Percentiles rank a stretch among this genome's conserved stretches.
phyloP scores from a whole-genome alignment of 768 basidiomycete genomes.

The Floccularia luteovirens region DNA sequence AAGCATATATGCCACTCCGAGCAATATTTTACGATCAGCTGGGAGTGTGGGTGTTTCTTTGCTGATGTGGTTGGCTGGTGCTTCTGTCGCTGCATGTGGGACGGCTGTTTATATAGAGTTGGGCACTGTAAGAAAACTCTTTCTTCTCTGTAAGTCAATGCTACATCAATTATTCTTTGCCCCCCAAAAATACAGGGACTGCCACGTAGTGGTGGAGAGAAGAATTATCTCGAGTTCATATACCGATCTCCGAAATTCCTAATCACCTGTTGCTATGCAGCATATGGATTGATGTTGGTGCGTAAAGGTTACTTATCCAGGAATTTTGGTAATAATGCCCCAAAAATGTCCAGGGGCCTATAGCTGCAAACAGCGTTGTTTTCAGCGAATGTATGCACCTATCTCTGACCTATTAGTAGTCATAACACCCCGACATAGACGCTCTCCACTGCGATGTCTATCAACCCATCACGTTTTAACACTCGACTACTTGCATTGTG shows the following conservation, averaged over 20 bases:
- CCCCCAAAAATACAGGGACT: slow-evolving; percentile 38
- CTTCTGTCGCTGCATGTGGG: slow-evolving; percentile 55
- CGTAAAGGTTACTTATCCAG: too few species aligned
- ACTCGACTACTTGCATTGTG: slow-evolving; percentile 46
- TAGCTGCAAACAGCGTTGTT: slow-evolving; percentile 53
- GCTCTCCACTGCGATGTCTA: slow-evolving; percentile 42
- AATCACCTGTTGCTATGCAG: slow-evolving; percentile 48
- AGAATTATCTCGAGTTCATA: slow-evolving; percentile 70
- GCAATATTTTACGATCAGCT: slow-evolving; percentile 57
- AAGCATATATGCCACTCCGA: slow-evolving; percentile 70
- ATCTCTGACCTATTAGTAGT: not conserved
- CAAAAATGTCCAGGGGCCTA: slow-evolving; percentile 40
- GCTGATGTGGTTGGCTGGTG: slow-evolving; percentile 65
- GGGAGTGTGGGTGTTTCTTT: slow-evolving; percentile 67
- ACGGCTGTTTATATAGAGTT: slow-evolving; percentile 68
- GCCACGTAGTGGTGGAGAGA: slow-evolving; percentile 68
- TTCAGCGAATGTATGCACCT: slow-evolving; percentile 57
- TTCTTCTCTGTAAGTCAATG: not conserved
- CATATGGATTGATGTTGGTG: slow-evolving; percentile 52
- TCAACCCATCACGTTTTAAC: slow-evolving; percentile 33
- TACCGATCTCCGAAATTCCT: slow-evolving; percentile 56
- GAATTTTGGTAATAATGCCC: too few species aligned
- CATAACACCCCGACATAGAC: slow-evolving; percentile 28
- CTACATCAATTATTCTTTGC: not conserved
- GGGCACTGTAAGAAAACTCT: slow-evolving; percentile 59